Percentiles rank a stretch among this genome's conserved stretches.
Evolutionary conservation across 306 rosid species (phyloP).

Genomic region (Trifolium repens): DNA sequence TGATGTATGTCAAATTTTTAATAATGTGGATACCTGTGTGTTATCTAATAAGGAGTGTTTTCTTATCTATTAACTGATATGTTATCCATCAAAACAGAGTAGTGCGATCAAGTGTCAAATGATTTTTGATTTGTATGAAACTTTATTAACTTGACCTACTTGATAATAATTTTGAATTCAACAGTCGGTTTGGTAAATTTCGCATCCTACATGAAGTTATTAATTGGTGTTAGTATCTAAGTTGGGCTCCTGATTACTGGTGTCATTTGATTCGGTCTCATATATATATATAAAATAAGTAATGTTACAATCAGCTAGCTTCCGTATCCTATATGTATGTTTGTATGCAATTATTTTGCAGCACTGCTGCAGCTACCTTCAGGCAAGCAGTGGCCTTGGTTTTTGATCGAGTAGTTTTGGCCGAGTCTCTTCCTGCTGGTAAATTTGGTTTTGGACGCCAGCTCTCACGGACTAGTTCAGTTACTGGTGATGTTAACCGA

Average conservation of each 20-base stretch:
- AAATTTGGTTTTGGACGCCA: constrained; percentile 78
- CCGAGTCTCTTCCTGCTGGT: constrained; percentile 91
- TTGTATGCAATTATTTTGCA: constrained; percentile 58
- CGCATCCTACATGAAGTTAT: not conserved
- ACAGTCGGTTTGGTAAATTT: not conserved
- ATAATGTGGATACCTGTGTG: not conserved
- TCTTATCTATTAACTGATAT: not conserved
- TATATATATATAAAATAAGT: not conserved
- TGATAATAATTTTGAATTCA: not conserved
- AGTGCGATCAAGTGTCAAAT: not conserved
- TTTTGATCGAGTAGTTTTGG: constrained; percentile 77
- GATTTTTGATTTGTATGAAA: not conserved
- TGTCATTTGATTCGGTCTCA: not conserved
- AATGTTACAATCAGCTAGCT: constrained; percentile 33
- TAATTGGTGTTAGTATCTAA: not conserved
- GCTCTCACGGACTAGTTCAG: constrained; percentile 76
- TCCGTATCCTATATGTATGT: constrained; percentile 27
- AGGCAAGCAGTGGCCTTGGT: constrained; percentile 96
- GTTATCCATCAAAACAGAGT: not conserved
- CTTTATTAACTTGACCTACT: not conserved
- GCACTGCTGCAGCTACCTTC: constrained; percentile 99
- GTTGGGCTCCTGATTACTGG: not conserved
- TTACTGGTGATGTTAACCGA: constrained; percentile 77
- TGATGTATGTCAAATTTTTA: not conserved
- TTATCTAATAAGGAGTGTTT: not conserved